Evolutionary conservation across 306 rosid species (phyloP), one percentile per base, ranked within the genome.

Genomic region (Castanea sativa): DNA sequence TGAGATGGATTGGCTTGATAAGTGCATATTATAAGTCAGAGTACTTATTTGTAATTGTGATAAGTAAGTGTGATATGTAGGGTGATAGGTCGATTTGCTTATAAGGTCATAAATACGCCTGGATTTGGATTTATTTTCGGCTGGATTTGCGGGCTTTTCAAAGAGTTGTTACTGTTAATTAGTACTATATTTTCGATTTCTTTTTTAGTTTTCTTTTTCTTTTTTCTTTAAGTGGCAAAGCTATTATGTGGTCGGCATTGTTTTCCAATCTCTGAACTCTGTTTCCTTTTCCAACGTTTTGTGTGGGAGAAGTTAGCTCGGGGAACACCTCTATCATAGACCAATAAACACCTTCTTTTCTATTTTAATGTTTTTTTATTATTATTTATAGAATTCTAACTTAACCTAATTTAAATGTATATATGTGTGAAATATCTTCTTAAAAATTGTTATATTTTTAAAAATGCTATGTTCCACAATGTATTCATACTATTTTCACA

Each of bases 61-160:
- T 87, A 84, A 80, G 79, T 0, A 0, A 0, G 0, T 0, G 0
- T 0, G 2, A 58, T 2, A 38, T 10, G 10, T 30, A 32, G 5
- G 14, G 12, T 53, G 82, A 85, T 71, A 57, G 11, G 73, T 0
- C 0, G 0, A 0, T 0, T 0, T 0, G 4, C 74, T 86, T 91
- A 86, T 89, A 49, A 0, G 27, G 81, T 83, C 82, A 74, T 85
- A 59, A 82, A 76, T 79, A 78, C 82, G 77, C 83, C 68, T 52
- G 82, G 75, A 82, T 83, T 83, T 83, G 84, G 86, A 85, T 79
- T 78, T 76, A 76, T 83, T 81, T 79, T 83, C 86, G 85, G 84
- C 86, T 76, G 63, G 77, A 83, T 83, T 81, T 83, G 77, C 80
- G 87, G 85, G 79, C 55, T 71, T 87, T 82, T 82, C 81, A 59